Evolutionary conservation across 495 filamentous ascomycete species (phyloP).

Genomic region (Hyaloscypha variabilis): DNA sequence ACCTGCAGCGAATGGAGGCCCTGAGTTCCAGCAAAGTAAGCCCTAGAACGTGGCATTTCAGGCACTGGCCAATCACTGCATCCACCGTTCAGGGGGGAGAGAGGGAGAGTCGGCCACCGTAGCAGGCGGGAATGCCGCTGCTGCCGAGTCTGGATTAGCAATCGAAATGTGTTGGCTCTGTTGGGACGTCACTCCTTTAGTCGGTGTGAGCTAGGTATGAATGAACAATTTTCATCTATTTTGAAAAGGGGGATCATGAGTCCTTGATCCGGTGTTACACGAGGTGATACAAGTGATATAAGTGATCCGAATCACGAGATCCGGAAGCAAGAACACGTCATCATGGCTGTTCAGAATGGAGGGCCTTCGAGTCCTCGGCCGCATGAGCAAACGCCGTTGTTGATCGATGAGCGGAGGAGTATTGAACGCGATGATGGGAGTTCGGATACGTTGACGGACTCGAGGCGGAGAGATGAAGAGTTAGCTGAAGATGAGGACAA

Average conservation of each 20-base stretch:
- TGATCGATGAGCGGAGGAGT: constrained; percentile 18
- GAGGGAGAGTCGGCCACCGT: not conserved
- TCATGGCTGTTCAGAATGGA: constrained; percentile 1
- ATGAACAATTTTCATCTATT: not conserved
- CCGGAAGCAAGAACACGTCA: not conserved
- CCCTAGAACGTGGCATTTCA: not conserved
- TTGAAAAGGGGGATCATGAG: not conserved
- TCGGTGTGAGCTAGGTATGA: not conserved
- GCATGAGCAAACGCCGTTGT: constrained; percentile 26
- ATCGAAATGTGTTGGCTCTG: not conserved
- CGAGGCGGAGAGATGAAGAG: constrained; percentile 14
- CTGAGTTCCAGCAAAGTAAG: not conserved
- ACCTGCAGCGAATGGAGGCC: not conserved
- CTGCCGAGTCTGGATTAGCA: not conserved
- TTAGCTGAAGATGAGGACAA: constrained; percentile 19
- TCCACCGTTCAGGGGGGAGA: not conserved
- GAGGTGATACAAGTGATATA: not conserved
- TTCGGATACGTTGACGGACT: constrained; percentile 19
- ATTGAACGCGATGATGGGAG: constrained; percentile 9
- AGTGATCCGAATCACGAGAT: not conserved
- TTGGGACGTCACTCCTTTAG: not conserved
- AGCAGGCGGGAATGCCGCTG: not conserved
- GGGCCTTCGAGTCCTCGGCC: not conserved
- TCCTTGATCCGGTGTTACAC: not conserved
- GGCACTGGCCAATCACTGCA: not conserved